A percentile compares a stretch with the other conserved stretches of the same genome.
Evolutionary conservation across 2,329 filamentous ascomycete species (phyloP).

Genomic region (Alternaria dauci): DNA sequence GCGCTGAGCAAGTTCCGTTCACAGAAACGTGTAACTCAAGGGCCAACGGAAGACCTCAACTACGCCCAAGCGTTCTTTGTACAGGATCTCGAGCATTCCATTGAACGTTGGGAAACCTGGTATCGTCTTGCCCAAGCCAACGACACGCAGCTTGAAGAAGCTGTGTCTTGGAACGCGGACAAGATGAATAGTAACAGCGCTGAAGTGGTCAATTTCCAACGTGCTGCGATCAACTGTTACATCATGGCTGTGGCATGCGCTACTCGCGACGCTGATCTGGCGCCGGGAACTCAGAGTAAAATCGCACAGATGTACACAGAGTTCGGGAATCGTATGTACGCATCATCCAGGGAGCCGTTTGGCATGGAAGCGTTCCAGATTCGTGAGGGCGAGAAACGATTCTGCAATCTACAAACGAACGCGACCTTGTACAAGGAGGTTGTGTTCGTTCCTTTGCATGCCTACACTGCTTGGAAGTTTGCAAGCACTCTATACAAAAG

Average conservation of each 20-base stretch:
- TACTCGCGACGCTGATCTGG: slow-evolving; percentile 63
- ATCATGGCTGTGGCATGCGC: slow-evolving; percentile 72
- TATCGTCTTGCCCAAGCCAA: slow-evolving; percentile 87
- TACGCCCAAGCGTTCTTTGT: slow-evolving; percentile 81
- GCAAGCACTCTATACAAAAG: slow-evolving; percentile 67
- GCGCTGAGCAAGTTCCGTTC: slow-evolving; percentile 84
- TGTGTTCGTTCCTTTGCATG: slow-evolving; percentile 65
- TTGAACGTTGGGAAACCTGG: slow-evolving; percentile 89
- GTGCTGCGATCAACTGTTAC: slow-evolving; percentile 81
- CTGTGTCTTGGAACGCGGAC: slow-evolving; percentile 86
- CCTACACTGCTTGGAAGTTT: slow-evolving; percentile 71
- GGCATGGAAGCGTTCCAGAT: slow-evolving; percentile 72
- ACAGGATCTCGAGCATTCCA: slow-evolving; percentile 82
- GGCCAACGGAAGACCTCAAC: slow-evolving; percentile 83
- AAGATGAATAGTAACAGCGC: slow-evolving; percentile 85
- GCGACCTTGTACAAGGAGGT: slow-evolving; percentile 63
- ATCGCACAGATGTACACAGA: slow-evolving; percentile 73
- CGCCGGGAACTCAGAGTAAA: slow-evolving; percentile 62
- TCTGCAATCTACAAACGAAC: slow-evolving; percentile 62
- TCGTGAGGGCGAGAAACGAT: slow-evolving; percentile 66
- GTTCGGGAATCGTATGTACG: slow-evolving; percentile 73
- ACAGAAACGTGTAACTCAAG: slow-evolving; percentile 79
- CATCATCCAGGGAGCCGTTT: slow-evolving; percentile 73
- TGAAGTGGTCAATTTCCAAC: slow-evolving; percentile 78
- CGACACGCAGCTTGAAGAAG: slow-evolving; percentile 86